Evolutionary conservation across 352 stramenopile species (phyloP).

Genomic region (Phytophthora pistaciae): DNA sequence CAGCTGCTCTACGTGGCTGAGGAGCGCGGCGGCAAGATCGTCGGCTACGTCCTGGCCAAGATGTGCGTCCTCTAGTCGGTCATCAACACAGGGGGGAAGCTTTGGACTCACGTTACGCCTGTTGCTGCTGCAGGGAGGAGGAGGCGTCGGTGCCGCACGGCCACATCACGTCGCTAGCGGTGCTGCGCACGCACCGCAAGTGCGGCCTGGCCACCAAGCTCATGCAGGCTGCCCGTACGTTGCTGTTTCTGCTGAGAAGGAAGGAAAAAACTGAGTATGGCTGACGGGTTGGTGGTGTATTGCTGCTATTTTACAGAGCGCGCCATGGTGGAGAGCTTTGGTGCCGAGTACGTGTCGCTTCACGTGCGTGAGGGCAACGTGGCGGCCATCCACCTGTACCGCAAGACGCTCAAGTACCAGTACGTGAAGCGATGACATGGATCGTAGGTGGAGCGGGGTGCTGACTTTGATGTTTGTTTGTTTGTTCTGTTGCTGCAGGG

Average conservation of each 20-base stretch:
- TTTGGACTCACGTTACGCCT: slow-evolving; percentile 2
- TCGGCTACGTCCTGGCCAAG: slow-evolving; percentile 99
- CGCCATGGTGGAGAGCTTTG: slow-evolving; percentile 98
- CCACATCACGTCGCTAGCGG: slow-evolving; percentile 99
- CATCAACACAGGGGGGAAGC: neutral
- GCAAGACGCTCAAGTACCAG: slow-evolving; percentile 97
- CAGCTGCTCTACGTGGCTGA: slow-evolving; percentile 99
- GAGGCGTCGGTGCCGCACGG: slow-evolving; percentile 92
- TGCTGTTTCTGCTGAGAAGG: neutral
- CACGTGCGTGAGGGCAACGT: slow-evolving; percentile 99
- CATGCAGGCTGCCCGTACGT: slow-evolving; percentile 95
- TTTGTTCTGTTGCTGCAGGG: slow-evolving; percentile 48
- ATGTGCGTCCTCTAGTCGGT: slow-evolving; percentile 86
- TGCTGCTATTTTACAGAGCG: slow-evolving; percentile 72
- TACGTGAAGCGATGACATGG: slow-evolving; percentile 38
- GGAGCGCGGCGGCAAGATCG: slow-evolving; percentile 98
- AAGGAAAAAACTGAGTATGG: neutral
- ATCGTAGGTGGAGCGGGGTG: neutral
- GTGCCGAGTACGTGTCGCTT: slow-evolving; percentile 98
- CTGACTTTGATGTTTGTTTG: neutral
- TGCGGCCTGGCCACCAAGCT: slow-evolving; percentile 98
- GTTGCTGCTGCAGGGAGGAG: slow-evolving; percentile 60
- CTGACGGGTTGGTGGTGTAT: neutral
- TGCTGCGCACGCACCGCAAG: slow-evolving; percentile 98
- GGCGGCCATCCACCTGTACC: slow-evolving; percentile 99